phyloP scores from a whole-genome alignment of 2,329 filamentous ascomycete genomes.

The Remersonia thermophila region DNA sequence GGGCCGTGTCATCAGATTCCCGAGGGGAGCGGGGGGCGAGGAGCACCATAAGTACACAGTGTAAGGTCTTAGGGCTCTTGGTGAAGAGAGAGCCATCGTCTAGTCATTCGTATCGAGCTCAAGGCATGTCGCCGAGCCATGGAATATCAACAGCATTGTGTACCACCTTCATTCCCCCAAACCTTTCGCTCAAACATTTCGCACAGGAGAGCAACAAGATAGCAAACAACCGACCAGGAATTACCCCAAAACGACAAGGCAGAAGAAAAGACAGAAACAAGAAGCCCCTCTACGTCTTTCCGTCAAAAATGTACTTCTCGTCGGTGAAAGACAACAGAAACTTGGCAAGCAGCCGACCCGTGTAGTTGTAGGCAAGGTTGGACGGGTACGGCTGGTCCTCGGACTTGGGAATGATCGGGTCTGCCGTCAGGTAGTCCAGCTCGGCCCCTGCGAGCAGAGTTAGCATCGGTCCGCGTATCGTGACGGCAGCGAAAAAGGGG shows the following conservation, averaged over 20 bases:
- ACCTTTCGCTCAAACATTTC: not conserved
- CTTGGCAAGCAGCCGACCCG: conserved; percentile 38
- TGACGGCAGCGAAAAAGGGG: too few species aligned
- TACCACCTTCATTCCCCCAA: too few species aligned
- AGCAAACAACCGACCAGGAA: too few species aligned
- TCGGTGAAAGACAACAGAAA: conserved; percentile 44
- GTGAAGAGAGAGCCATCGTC: too few species aligned
- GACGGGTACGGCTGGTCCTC: conserved; percentile 34
- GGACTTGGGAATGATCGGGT: conserved; percentile 33
- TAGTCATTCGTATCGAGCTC: too few species aligned
- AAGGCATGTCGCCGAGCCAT: too few species aligned
- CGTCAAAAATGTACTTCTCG: conserved; percentile 26
- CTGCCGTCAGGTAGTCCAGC: conserved; percentile 32
- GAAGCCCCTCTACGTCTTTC: conserved; percentile 4
- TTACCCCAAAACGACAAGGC: not conserved
- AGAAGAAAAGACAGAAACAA: too few species aligned
- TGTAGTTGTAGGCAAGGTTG: conserved; percentile 38
- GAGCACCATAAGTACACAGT: too few species aligned
- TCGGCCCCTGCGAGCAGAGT: conserved; percentile 23
- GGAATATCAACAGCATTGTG: too few species aligned
- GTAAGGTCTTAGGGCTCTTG: too few species aligned
- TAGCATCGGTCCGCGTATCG: conserved; percentile 1
- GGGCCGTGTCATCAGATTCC: too few species aligned
- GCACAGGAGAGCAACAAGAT: not conserved
- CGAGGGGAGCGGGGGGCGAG: too few species aligned